Conservation (phyloP, 352 stramenopile species). For the Pythium coloratum region DNA sequence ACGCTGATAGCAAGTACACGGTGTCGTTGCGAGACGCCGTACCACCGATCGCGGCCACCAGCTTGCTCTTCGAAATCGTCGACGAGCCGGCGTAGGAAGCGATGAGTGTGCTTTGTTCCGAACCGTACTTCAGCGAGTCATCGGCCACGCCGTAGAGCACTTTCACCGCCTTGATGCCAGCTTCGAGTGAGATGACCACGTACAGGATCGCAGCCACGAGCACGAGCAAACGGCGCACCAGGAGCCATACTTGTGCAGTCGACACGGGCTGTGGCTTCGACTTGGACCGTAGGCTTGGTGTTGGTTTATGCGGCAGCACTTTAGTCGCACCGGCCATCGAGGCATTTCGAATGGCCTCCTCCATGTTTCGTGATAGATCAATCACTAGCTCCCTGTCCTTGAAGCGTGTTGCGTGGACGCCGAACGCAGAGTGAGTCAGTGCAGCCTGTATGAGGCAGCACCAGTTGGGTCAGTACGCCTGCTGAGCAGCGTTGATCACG, state of each 20-base stretch:
- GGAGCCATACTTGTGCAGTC: constrained; percentile 4
- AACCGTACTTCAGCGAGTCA: constrained; percentile 2
- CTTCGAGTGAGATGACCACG: background rate
- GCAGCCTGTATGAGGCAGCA: too few species aligned
- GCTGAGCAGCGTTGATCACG: too few species aligned
- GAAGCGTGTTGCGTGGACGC: too few species aligned
- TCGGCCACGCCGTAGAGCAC: constrained; percentile 10
- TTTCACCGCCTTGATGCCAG: background rate
- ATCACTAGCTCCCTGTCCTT: too few species aligned
- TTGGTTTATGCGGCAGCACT: constrained; percentile 6
- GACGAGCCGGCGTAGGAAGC: constrained; percentile 12
- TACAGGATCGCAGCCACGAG: background rate
- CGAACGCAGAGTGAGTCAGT: too few species aligned
- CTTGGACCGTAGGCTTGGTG: background rate
- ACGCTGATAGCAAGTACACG: constrained; percentile 18
- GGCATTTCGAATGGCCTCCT: constrained; percentile 6
- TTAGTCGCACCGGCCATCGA: constrained; percentile 1
- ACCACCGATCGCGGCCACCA: background rate
- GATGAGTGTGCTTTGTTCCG: constrained; percentile 1
- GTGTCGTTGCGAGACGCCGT: constrained; percentile 14
- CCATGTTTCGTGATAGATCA: constrained; percentile 4
- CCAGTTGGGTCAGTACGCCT: too few species aligned
- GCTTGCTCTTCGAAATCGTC: constrained; percentile 12
- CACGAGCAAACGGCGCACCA: constrained; percentile 7
- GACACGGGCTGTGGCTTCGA: background rate